Percentiles rank a stretch among this genome's conserved stretches.
Evolutionary conservation across 2,329 filamentous ascomycete species (phyloP).

Genomic region (Penicillium sp.): DNA sequence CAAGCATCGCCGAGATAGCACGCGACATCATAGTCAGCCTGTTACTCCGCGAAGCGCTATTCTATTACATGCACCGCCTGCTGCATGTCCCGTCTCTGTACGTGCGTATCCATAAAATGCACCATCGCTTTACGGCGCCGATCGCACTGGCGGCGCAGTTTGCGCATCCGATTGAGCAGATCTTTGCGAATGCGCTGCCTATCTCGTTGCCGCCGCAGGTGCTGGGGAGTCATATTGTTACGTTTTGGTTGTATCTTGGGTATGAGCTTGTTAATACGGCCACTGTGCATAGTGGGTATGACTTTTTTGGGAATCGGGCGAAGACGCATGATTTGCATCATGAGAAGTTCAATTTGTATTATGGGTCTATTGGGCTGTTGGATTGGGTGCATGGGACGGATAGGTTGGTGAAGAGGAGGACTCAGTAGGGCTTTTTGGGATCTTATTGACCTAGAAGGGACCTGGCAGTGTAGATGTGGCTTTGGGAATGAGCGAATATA

Average conservation of each 20-base stretch:
- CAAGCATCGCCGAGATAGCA: slow-evolving; percentile 36
- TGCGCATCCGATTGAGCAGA: slow-evolving; percentile 55
- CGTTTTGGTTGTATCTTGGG: slow-evolving; percentile 50
- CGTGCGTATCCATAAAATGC: slow-evolving; percentile 52
- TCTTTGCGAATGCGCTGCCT: slow-evolving; percentile 53
- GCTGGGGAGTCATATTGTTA: slow-evolving; percentile 50
- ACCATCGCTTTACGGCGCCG: slow-evolving; percentile 56
- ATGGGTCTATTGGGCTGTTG: slow-evolving; percentile 51
- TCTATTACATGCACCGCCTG: slow-evolving; percentile 56
- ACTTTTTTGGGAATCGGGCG: slow-evolving; percentile 48
- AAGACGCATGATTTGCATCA: slow-evolving; percentile 56
- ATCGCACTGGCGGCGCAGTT: slow-evolving; percentile 56
- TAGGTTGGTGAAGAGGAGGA: slow-evolving; percentile 18
- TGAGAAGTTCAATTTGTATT: slow-evolving; percentile 55
- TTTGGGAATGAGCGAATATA: not conserved
- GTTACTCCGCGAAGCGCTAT: slow-evolving; percentile 49
- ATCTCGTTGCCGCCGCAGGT: slow-evolving; percentile 50
- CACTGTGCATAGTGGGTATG: slow-evolving; percentile 57
- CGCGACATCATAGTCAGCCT: slow-evolving; percentile 44
- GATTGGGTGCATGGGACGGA: slow-evolving; percentile 56
- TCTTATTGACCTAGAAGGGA: too few relatives aligned
- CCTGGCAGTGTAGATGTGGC: not conserved
- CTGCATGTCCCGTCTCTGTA: slow-evolving; percentile 52
- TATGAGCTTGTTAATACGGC: slow-evolving; percentile 51
- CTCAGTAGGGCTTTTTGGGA: slow-evolving; percentile 3